A percentile compares a stretch with the other conserved stretches of the same genome.
These are phyloP conservation scores for Lactarius quietus DNA, from an alignment of 768 basidiomycete genomes.

Conservation along the genomic window DNA sequence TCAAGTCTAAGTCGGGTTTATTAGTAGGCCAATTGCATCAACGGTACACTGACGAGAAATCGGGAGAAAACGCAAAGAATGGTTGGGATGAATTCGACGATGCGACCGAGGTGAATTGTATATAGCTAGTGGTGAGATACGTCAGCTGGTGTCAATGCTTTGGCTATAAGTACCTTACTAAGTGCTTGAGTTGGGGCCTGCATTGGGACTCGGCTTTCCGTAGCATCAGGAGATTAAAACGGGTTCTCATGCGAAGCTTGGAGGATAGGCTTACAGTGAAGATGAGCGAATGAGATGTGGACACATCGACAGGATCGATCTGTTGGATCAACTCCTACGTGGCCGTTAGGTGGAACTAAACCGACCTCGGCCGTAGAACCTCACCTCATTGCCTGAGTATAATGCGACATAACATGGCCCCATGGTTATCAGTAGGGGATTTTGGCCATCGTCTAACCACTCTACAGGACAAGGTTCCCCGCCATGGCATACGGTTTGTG, in stretches of 20 bases:
- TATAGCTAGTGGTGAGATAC: constrained; percentile 44
- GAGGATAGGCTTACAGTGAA: constrained; percentile 48
- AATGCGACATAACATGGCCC: constrained; percentile 54
- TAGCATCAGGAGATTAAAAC: not conserved
- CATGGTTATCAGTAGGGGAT: constrained; percentile 47
- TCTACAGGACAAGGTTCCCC: constrained; percentile 50
- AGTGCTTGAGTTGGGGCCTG: constrained; percentile 51
- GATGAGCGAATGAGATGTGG: constrained; percentile 41
- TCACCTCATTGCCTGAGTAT: constrained; percentile 51
- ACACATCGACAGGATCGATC: constrained; percentile 53
- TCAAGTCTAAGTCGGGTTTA: constrained; percentile 39
- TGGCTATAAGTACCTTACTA: constrained; percentile 42
- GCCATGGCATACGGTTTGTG: constrained; percentile 41
- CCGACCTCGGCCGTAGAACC: constrained; percentile 7
- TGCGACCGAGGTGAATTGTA: constrained; percentile 45
- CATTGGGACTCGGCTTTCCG: constrained; percentile 49
- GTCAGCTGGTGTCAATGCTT: constrained; percentile 2
- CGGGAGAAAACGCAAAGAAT: constrained; percentile 48
- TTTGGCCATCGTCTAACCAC: constrained; percentile 62
- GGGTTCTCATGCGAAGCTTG: not conserved
- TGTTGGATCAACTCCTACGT: constrained; percentile 54
- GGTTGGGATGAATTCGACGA: constrained; percentile 30
- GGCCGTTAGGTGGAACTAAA: not conserved
- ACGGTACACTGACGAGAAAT: constrained; percentile 47
- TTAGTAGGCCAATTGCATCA: constrained; percentile 3